Conservation (phyloP, 805 yeast species). For the Wickerhamomyces xylosicus region DNA sequence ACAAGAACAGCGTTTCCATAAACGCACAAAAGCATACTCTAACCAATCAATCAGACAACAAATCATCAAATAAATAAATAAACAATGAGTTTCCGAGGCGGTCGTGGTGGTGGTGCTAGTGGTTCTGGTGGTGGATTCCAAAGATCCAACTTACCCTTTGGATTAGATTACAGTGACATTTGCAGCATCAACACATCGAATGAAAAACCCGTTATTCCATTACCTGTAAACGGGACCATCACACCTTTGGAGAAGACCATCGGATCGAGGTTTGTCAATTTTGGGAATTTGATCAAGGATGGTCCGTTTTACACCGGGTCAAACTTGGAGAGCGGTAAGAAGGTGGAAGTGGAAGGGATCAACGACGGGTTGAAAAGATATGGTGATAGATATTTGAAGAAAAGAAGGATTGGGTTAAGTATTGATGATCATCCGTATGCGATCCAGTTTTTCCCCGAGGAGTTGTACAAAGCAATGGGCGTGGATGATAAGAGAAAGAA, state of each 20-base stretch:
- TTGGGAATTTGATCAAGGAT: slow-evolving; percentile 42
- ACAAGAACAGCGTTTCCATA: too few relatives aligned
- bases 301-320: slow-evolving; percentile 63
- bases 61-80: background rate
- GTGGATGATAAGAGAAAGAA: slow-evolving; percentile 42
- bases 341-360: slow-evolving; percentile 26
- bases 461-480: slow-evolving; percentile 65
- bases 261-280: slow-evolving; percentile 45
- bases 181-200: slow-evolving; percentile 24
- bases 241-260: slow-evolving; percentile 38
- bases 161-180: slow-evolving; percentile 58
- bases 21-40: too few relatives aligned
- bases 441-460: slow-evolving; percentile 64
- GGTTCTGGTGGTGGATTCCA: slow-evolving; percentile 28
- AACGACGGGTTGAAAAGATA: slow-evolving; percentile 74
- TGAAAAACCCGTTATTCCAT: slow-evolving; percentile 26
- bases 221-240: slow-evolving; percentile 59
- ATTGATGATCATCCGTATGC: slow-evolving; percentile 73
- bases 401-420: slow-evolving; percentile 59
- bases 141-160: slow-evolving; percentile 45
- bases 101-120: slow-evolving; percentile 33
- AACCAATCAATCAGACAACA: background rate
- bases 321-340: slow-evolving; percentile 21
- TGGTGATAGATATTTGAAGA: slow-evolving; percentile 69
- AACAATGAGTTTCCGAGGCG: slow-evolving; percentile 51